These are phyloP conservation scores for Casuarina glauca DNA, from an alignment of 306 rosid genomes.

Conservation along the genomic window DNA sequence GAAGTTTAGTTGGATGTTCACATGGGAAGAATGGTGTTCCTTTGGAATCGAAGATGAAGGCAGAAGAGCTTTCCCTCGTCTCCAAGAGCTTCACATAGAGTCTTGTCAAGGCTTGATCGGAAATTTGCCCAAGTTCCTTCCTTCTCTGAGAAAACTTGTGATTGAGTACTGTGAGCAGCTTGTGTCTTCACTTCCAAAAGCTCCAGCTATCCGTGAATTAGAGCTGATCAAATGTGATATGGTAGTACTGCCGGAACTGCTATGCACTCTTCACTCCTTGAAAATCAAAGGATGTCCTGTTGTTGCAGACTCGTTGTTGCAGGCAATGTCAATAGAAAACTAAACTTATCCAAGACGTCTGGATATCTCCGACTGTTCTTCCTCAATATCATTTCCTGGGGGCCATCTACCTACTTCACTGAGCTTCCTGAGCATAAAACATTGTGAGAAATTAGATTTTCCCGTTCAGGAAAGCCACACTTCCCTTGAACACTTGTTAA, in stretches of 20 bases:
- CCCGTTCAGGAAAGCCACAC: background rate
- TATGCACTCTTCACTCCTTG: background rate
- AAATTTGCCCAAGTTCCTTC: too few species aligned
- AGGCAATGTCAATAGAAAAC: background rate
- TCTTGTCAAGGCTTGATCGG: too few species aligned
- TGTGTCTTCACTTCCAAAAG: slow-evolving; percentile 25
- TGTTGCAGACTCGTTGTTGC: background rate
- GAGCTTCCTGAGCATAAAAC: background rate
- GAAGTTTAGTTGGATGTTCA: background rate
- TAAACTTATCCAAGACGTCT: background rate
- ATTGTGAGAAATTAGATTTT: slow-evolving; percentile 17
- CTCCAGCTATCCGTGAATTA: slow-evolving; percentile 13
- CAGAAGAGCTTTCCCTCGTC: too few species aligned
- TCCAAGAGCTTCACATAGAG: background rate
- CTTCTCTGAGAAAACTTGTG: too few species aligned
- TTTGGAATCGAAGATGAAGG: background rate
- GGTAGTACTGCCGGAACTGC: background rate
- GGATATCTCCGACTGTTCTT: slow-evolving; percentile 2
- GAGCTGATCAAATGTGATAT: background rate
- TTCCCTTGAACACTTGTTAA: slow-evolving; percentile 17
- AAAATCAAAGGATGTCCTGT: background rate
- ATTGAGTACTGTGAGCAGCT: slow-evolving; percentile 19
- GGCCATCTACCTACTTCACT: background rate
- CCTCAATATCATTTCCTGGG: slow-evolving; percentile 6
- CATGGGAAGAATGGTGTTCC: slow-evolving; percentile 3